Conservation (phyloP, 495 filamentous ascomycete genomes). For the Trichoderma erinaceum region DNA sequence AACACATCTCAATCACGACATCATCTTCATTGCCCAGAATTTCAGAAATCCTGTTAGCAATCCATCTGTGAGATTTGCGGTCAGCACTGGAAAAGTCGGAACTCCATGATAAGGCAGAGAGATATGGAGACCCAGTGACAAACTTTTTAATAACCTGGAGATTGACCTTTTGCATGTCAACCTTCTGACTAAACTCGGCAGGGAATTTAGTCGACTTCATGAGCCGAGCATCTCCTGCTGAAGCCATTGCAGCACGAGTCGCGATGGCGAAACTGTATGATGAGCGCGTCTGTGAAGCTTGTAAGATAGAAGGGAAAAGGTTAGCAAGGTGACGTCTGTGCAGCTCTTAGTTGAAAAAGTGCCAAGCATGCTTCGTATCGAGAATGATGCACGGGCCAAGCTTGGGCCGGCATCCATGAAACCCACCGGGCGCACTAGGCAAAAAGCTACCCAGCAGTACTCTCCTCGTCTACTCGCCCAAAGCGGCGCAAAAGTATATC, state of each 20-base stretch:
- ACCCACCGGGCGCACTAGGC: neutral
- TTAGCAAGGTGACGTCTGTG: slow-evolving; percentile 5
- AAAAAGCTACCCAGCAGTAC: neutral
- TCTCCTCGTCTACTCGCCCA: neutral
- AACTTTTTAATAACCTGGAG: slow-evolving; percentile 96
- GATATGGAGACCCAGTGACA: slow-evolving; percentile 21
- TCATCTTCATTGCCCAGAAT: slow-evolving; percentile 91
- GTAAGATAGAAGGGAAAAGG: neutral
- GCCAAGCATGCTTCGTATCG: neutral
- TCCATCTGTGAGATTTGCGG: slow-evolving; percentile 66
- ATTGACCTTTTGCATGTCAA: slow-evolving; percentile 96
- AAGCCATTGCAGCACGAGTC: slow-evolving; percentile 49
- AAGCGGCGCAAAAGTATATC: too few species aligned
- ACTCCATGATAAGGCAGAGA: neutral
- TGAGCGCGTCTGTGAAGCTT: neutral
- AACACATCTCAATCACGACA: slow-evolving; percentile 87
- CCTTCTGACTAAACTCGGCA: slow-evolving; percentile 86
- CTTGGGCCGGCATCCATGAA: neutral
- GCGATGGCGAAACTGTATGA: neutral
- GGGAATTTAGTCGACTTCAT: slow-evolving; percentile 89
- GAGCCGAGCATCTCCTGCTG: slow-evolving; percentile 77
- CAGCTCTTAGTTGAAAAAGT: neutral
- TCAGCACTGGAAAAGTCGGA: slow-evolving; percentile 20
- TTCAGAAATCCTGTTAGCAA: slow-evolving; percentile 74
- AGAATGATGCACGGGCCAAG: neutral